Evolutionary conservation across 2,329 filamentous ascomycete species (phyloP), one percentile per base, ranked within the genome.

Genomic region (Colletotrichum cordylinicola): DNA sequence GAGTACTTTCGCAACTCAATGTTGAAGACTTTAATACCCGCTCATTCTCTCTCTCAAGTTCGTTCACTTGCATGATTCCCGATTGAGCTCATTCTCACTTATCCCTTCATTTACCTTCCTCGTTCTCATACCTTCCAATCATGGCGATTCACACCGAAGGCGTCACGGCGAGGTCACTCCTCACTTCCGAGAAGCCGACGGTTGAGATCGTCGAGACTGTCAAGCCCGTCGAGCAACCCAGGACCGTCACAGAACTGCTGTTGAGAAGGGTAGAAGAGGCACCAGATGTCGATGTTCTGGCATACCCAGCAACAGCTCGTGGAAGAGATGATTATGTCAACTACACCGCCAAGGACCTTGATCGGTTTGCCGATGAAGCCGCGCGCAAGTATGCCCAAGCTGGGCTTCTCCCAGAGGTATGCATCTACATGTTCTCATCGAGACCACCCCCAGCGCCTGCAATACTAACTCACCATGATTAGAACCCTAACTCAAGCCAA

Each of bases 291-390:
- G 56, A 76, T 18, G 74, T 81, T 10, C 72, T 81, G 21, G 79
- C 77, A 4, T 81, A 81, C 43, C 80, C 79, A 0, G 66, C 65
- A 15, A 79, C 78, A 1, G 73, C 79, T 6, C 70, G 73, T 12
- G 79, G 79, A 10, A 74, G 73, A 21, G 70, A 74, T 1, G 78
- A 81, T 35, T 80, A 78, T 74, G 78, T 73, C 33, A 76, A 80
- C 37, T 80, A 79, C 67, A 80, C 80, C 4, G 76, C 79, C 15
- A 78, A 74, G 31, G 74, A 81, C 16, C 76, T 81, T 2, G 80
- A 81, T 66, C 56, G 39, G 2, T 81, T 79, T 64, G 79, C 80
- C 15, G 78, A 80, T 24, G 79, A 80, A 33, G 78, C 74, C 4
- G 79, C 77, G 21, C 75, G 74, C 29, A 67, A 73, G 15, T 76